Conservation (phyloP, 768 basidiomycete genomes). For the Amanita jacksonii region DNA sequence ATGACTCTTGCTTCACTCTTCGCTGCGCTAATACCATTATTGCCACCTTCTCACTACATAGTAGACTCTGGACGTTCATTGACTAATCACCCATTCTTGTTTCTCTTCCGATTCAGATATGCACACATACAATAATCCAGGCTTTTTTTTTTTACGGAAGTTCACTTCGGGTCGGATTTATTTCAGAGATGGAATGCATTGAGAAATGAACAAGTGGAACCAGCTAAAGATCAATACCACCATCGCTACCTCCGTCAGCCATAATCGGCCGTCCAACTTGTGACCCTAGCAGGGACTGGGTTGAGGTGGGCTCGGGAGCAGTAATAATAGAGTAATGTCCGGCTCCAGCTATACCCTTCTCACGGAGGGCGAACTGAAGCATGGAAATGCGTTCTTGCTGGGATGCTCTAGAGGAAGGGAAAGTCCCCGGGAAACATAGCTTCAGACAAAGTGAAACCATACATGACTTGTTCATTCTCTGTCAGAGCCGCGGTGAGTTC, state of each 20-base stretch:
- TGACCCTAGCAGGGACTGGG: too few relatives aligned
- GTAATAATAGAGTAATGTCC: slow-evolving; percentile 51
- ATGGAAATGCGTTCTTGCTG: slow-evolving; percentile 72
- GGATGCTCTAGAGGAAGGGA: slow-evolving; percentile 41
- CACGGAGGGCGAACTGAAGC: slow-evolving; percentile 50
- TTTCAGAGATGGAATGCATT: too few relatives aligned
- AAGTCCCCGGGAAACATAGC: slow-evolving; percentile 2
- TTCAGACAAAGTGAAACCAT: slow-evolving; percentile 14
- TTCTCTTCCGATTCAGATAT: too few relatives aligned
- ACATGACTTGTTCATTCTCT: slow-evolving; percentile 74
- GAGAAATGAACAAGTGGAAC: not conserved
- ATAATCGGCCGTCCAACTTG: not conserved
- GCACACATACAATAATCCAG: too few relatives aligned
- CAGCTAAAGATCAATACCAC: slow-evolving; percentile 7
- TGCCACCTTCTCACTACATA: not conserved
- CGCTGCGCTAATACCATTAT: not conserved
- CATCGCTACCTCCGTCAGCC: slow-evolving; percentile 6
- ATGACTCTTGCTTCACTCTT: not conserved
- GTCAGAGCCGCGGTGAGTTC: slow-evolving; percentile 52
- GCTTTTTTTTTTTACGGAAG: too few relatives aligned
- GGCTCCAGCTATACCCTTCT: slow-evolving; percentile 45
- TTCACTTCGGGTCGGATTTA: too few relatives aligned
- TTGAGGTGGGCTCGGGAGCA: slow-evolving; percentile 9
- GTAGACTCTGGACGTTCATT: not conserved
- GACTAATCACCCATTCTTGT: too few relatives aligned